Conservation (phyloP, 2,329 filamentous ascomycete genomes). For the Diatrype stigma region DNA sequence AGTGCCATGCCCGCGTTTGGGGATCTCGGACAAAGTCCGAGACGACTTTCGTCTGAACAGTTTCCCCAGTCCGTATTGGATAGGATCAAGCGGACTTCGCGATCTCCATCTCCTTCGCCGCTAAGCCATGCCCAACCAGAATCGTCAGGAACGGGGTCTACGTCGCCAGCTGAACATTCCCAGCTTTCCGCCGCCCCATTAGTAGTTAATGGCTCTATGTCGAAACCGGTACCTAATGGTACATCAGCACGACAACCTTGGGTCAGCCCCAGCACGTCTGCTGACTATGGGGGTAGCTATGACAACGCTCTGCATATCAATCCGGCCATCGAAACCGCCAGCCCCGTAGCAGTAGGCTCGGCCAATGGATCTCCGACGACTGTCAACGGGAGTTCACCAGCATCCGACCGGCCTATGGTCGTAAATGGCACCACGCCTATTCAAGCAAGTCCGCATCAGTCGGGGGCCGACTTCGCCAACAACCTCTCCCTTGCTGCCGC, state of each 20-base stretch:
- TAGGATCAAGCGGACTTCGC: slow-evolving; percentile 48
- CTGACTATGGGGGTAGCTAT: slow-evolving; percentile 27
- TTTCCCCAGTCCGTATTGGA: slow-evolving; percentile 51
- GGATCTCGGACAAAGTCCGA: slow-evolving; percentile 41
- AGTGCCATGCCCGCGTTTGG: slow-evolving; percentile 43
- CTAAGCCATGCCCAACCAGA: slow-evolving; percentile 45
- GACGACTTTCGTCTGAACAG: slow-evolving; percentile 50
- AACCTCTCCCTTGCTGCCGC: slow-evolving; percentile 26
- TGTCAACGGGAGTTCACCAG: slow-evolving; percentile 21
- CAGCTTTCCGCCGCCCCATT: slow-evolving; percentile 22
- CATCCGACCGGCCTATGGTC: slow-evolving; percentile 44
- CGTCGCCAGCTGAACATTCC: slow-evolving; percentile 27
- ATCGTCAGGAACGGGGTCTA: slow-evolving; percentile 36
- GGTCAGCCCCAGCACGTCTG: slow-evolving; percentile 20
- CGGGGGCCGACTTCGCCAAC: slow-evolving; percentile 18
- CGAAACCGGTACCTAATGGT: slow-evolving; percentile 22
- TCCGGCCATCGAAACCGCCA: slow-evolving; percentile 25
- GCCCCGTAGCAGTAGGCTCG: slow-evolving; percentile 16
- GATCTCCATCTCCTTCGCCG: slow-evolving; percentile 56
- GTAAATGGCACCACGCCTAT: slow-evolving; percentile 32
- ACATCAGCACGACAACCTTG: slow-evolving; percentile 23
- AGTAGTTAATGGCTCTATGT: slow-evolving; percentile 39
- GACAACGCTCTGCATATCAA: slow-evolving; percentile 36
- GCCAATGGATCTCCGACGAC: slow-evolving; percentile 14
- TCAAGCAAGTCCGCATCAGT: slow-evolving; percentile 6